Percentiles rank a stretch among this genome's conserved stretches.
Conservation (phyloP, 179 eudicot genomes). For the Gypsophila paniculata region DNA sequence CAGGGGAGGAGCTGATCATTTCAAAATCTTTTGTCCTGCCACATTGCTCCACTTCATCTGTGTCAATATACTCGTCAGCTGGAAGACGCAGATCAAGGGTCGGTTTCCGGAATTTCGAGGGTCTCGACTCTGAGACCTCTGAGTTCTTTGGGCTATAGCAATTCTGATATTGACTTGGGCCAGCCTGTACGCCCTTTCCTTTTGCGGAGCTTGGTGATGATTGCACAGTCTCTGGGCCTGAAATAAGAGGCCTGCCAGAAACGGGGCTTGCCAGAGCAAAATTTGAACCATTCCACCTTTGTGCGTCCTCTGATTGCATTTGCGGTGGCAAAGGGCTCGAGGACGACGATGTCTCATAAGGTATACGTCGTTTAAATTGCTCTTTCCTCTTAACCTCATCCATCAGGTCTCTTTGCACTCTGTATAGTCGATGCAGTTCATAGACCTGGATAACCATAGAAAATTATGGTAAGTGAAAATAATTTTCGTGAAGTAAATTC, state of each 20-base stretch:
- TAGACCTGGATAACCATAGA: slow-evolving; percentile 40
- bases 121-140: slow-evolving; percentile 64
- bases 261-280: slow-evolving; percentile 40
- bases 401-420: slow-evolving; percentile 76
- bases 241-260: slow-evolving; percentile 37
- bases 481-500: not conserved
- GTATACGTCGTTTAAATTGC: slow-evolving; percentile 32
- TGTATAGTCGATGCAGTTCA: slow-evolving; percentile 86
- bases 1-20: slow-evolving; percentile 23
- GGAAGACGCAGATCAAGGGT: slow-evolving; percentile 77
- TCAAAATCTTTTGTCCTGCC: slow-evolving; percentile 26
- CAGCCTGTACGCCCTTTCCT: slow-evolving; percentile 41
- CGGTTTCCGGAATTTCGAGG: slow-evolving; percentile 62
- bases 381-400: slow-evolving; percentile 64
- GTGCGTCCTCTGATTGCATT: slow-evolving; percentile 45
- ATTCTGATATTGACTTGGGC: slow-evolving; percentile 40
- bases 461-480: slow-evolving; percentile 6
- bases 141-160: slow-evolving; percentile 50
- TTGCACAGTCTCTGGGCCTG: slow-evolving; percentile 40
- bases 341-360: slow-evolving; percentile 68
- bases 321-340: slow-evolving; percentile 57
- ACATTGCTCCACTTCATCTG: slow-evolving; percentile 51
- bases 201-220: slow-evolving; percentile 51
- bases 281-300: slow-evolving; percentile 50
- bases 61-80: slow-evolving; percentile 62